phyloP scores from a whole-genome alignment of 2,329 filamentous ascomycete genomes.

The Pseudogymnoascus sp. region DNA sequence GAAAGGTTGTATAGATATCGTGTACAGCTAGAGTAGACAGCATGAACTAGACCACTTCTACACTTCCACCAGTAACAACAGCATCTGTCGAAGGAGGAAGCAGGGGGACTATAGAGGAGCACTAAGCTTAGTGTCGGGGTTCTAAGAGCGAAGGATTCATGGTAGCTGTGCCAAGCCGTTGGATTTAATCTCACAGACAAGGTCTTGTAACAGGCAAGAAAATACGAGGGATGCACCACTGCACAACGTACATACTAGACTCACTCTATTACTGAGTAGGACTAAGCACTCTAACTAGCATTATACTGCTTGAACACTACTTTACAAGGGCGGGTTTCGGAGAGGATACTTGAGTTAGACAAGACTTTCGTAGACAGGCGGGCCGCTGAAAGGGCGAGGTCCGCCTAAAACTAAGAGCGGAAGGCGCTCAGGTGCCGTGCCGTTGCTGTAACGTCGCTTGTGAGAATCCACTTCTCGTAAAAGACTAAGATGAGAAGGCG shows the following conservation, averaged over 20 bases:
- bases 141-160: neutral
- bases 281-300: neutral
- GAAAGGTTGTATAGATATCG: neutral
- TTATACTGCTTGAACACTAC: neutral
- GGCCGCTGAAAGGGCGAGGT: conserved; percentile 1
- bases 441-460: neutral
- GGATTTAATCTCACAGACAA: neutral
- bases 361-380: neutral
- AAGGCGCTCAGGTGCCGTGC: neutral
- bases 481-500: neutral
- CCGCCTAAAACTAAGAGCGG: conserved; percentile 1
- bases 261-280: too few relatives aligned
- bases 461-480: neutral
- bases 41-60: neutral
- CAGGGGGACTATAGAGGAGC: too few relatives aligned
- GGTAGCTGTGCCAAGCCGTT: neutral
- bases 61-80: neutral
- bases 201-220: neutral
- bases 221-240: neutral
- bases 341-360: neutral
- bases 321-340: neutral
- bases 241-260: neutral
- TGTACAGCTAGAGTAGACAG: neutral
- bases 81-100: neutral
- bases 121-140: too few relatives aligned